Conservation (phyloP, 495 filamentous ascomycete species). For the Penicillium tannophilum region DNA sequence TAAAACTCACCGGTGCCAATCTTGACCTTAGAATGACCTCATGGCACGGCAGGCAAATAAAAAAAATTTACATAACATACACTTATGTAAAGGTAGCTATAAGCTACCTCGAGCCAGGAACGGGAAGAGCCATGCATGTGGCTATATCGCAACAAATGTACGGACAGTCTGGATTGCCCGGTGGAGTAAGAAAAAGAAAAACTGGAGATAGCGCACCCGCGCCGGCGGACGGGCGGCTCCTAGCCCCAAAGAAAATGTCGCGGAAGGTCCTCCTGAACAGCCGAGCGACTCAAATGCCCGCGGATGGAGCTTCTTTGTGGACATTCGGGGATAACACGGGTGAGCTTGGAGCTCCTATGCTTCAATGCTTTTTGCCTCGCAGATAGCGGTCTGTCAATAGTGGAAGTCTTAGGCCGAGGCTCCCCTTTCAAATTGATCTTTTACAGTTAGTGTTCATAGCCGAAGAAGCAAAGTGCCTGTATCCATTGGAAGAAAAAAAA, state of each 20-base stretch:
- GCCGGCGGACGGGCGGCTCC: constrained; percentile 27
- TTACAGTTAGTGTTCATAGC: background rate
- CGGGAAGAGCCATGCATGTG: background rate
- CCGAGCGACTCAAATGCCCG: constrained; percentile 8
- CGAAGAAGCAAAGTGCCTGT: background rate
- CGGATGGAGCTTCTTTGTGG: background rate
- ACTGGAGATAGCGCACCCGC: constrained; percentile 28
- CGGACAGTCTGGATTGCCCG: constrained; percentile 1
- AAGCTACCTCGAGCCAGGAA: background rate
- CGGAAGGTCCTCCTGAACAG: constrained; percentile 24
- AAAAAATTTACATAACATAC: background rate
- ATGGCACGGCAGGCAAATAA: background rate
- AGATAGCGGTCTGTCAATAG: background rate
- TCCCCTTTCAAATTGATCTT: background rate
- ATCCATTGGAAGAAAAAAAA: background rate
- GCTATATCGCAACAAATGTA: background rate
- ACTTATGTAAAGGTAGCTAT: background rate
- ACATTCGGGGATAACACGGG: background rate
- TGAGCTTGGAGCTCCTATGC: background rate
- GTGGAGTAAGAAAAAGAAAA: constrained; percentile 9
- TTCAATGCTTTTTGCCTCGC: background rate
- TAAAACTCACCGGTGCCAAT: background rate
- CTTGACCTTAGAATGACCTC: background rate
- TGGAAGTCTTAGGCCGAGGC: background rate
- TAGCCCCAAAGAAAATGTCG: constrained; percentile 21